These are phyloP conservation scores for Cryphonectria japonica DNA, from an alignment of 2,329 filamentous ascomycete genomes.

Conservation along the genomic window DNA sequence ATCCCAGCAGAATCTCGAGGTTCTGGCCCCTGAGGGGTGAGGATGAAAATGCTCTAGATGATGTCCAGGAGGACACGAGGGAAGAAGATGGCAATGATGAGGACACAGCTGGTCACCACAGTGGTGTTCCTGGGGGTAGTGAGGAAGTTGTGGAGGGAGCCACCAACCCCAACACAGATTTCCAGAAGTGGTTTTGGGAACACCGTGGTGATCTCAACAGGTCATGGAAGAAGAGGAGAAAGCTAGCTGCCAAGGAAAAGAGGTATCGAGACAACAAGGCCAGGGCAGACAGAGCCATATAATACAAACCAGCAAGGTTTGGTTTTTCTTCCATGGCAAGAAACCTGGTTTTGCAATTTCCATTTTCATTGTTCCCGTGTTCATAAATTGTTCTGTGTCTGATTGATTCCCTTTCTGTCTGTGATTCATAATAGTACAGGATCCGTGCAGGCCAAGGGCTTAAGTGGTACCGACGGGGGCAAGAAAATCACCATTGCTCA, in stretches of 20 bases:
- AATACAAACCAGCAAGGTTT: conserved; percentile 14
- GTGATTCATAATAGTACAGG: not conserved
- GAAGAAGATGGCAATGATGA: conserved; percentile 41
- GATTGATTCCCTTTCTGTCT: not conserved
- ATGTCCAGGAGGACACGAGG: conserved; percentile 37
- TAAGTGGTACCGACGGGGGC: too few species aligned
- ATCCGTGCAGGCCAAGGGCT: not conserved
- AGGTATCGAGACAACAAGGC: conserved; percentile 67
- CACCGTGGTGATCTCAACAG: conserved; percentile 66
- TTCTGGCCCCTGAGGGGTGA: conserved; percentile 57
- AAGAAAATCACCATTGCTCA: not conserved
- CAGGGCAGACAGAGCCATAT: conserved; percentile 50
- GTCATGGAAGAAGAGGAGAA: conserved; percentile 68
- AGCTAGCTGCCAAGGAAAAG: conserved; percentile 67
- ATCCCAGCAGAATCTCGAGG: conserved; percentile 67
- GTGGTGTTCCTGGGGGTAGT: conserved; percentile 32
- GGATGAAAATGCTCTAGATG: conserved; percentile 48
- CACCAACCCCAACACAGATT: conserved; percentile 46
- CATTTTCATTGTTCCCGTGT: not conserved
- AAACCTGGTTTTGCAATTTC: not conserved
- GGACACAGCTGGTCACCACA: conserved; percentile 35
- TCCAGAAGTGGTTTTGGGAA: conserved; percentile 71
- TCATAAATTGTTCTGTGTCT: not conserved
- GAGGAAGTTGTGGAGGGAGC: conserved; percentile 37
- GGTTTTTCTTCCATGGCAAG: not conserved